Conservation (phyloP, 1,139 yeast species). For the Candida sp. region DNA sequence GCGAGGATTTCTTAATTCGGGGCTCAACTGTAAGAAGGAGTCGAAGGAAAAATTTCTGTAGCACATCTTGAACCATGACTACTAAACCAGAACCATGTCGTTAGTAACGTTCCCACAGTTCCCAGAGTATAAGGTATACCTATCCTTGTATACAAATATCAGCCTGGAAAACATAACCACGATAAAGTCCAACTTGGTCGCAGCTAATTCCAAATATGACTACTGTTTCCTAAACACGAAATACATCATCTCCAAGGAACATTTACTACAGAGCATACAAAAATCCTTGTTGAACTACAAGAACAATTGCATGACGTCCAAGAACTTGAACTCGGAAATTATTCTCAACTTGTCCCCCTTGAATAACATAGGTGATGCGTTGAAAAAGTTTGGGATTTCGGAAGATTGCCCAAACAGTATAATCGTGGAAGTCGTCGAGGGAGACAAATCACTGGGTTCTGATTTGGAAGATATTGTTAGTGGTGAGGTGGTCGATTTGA, state of each 20-base stretch:
- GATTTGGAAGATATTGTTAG: slow-evolving; percentile 14
- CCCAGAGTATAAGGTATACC: slow-evolving; percentile 27
- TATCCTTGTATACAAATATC: slow-evolving; percentile 28
- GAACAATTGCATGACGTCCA: slow-evolving; percentile 37
- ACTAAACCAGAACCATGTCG: background rate
- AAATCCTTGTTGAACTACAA: slow-evolving; percentile 34
- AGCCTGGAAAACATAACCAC: slow-evolving; percentile 20
- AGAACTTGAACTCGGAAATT: slow-evolving; percentile 46
- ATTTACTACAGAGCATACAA: slow-evolving; percentile 36
- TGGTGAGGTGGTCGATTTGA: slow-evolving; percentile 16
- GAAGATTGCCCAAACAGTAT: slow-evolving; percentile 29
- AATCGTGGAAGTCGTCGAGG: slow-evolving; percentile 32
- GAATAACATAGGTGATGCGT: slow-evolving; percentile 49
- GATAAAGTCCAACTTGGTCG: slow-evolving; percentile 33
- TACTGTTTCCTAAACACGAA: slow-evolving; percentile 44
- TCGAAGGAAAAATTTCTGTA: background rate
- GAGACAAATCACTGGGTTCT: slow-evolving; percentile 7
- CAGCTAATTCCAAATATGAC: slow-evolving; percentile 38
- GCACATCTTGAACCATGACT: background rate
- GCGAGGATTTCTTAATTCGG: background rate
- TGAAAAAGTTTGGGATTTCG: slow-evolving; percentile 46
- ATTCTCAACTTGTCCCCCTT: slow-evolving; percentile 46
- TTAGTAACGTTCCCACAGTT: slow-evolving; percentile 35
- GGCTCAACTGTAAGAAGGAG: background rate
- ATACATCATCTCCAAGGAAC: slow-evolving; percentile 42